Conservation (phyloP, 768 basidiomycete species). For the Phallus indusiatus region DNA sequence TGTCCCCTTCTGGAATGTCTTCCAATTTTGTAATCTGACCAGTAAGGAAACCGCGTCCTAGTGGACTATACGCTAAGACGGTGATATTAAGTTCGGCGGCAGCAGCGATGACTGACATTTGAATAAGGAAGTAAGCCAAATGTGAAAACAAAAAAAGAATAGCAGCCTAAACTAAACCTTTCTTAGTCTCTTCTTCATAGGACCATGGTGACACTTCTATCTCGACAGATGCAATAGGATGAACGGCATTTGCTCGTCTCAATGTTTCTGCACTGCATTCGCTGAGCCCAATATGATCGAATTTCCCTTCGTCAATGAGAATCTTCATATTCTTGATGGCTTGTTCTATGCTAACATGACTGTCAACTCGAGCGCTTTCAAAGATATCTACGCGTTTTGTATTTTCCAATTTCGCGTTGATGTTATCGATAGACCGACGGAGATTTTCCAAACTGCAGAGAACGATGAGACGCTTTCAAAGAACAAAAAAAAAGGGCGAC, state of each 20-base stretch:
- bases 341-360: conserved; percentile 35
- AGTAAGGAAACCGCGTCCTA: conserved; percentile 45
- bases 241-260: conserved; percentile 37
- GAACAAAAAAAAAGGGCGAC: background rate
- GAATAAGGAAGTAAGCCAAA: background rate
- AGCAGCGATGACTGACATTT: conserved; percentile 35
- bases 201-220: conserved; percentile 60
- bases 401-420: conserved; percentile 36
- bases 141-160: no score
- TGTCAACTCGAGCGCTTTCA: conserved; percentile 23
- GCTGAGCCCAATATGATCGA: conserved; percentile 51
- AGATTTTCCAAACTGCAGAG: conserved; percentile 29
- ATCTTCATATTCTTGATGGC: conserved; percentile 31
- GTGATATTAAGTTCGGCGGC: conserved; percentile 47
- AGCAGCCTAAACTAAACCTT: conserved; percentile 23
- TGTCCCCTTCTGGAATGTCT: conserved; percentile 33
- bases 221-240: conserved; percentile 50
- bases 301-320: conserved; percentile 44
- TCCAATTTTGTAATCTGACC: conserved; percentile 34
- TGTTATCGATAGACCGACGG: conserved; percentile 36
- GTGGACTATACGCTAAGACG: conserved; percentile 53
- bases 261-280: conserved; percentile 45
- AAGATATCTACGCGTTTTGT: conserved; percentile 54
- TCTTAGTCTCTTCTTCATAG: conserved; percentile 42
- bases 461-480: background rate